Evolutionary conservation across 2,329 filamentous ascomycete species (phyloP), one percentile per base, ranked within the genome.

Genomic region (Cladophialophora bantiana): DNA sequence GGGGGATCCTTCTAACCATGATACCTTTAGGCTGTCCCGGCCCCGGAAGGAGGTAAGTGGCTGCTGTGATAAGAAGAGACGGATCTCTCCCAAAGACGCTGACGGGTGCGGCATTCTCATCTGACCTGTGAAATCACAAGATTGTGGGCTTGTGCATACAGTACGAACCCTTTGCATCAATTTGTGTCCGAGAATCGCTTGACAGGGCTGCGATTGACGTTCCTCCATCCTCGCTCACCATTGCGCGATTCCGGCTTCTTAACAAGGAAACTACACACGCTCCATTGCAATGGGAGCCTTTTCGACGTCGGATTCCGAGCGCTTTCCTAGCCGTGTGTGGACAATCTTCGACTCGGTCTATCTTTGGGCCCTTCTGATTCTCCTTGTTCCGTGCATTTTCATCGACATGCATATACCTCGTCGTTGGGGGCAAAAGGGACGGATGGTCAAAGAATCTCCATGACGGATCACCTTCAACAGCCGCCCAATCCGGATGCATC

Each of bases 361-460:
- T 15, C 55, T 58, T 13, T 15, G 34, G 34, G 15, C 18, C 10
- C 20, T 58, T 4, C 2, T 58, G 55, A 20, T 38, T 12, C 15
- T 58, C 4, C 55, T 58, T 7, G 5, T 42, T 2, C 55, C 55
- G 12, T 34, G 40, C 15, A 26, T 58, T 13, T 31, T 58, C 10
- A 7, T 58, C 20, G 55, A 58, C 9, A 58, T 15, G 20, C 55
- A 38, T 15, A 15, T 58, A 13, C 55, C 36, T 58, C 35, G n/a
- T 15, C 15, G 55, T 9, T 58, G 3, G 3, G 34, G 7, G 7
- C 12, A 18, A n/a, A 7, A 35, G 31, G 15, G 31, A 35, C 31
- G 52, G n/a, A 55, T 2, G 10, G 7, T 26, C 45, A 2, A 50
- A 12, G 45, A 26, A 2, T 50, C 40, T 32, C 9, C 26, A 26